Evolutionary conservation across 164 flowering plant species (phyloP), one percentile per base, ranked within the genome.

Genomic region (Dillenia suffruticosa): DNA sequence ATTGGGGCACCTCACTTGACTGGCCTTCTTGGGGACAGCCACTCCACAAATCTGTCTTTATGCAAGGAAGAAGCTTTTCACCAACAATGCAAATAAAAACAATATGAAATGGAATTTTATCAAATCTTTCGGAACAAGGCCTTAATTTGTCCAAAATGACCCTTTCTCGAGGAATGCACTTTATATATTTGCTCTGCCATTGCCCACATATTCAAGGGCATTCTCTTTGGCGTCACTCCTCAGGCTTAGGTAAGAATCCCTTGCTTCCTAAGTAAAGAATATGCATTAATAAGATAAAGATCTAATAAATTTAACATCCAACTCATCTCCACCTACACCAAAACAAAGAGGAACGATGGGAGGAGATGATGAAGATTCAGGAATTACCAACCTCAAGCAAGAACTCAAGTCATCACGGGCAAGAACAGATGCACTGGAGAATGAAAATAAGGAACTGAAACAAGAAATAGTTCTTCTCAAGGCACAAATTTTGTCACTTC

Each of bases 401-500:
- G 80, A 86, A 48, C 76, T 80, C 0, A 77, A 74, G 63, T 76
- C 76, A 56, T 67, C 77, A 13, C 60, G 68, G 17, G 72, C 58
- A 59, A 82, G 70, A 67, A 79, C 63, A 48, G 66, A 51, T 13
- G 65, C 45, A 3, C 72, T 89, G 63, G 84, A 78, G 79, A 76
- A 72, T 60, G 89, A 89, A 69, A 89, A 89, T 56, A 75, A 73
- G 56, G 87, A 83, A 49, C 73, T 89, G 26, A 79, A 71, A 63
- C 86, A 81, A 63, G 92, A 89, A 77, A 68, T 84, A 0, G 48
- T 57, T 1, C 79, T 69, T 32, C 75, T 88, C 0, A 79, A 55
- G 66, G 63, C 78, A 9, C 84, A 85, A 48, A 44, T 86, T 22
- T 56, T 61, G 12, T 64, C 78, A 1, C 77, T 84, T 58, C 80